phyloP scores from a whole-genome alignment of 2,329 filamentous ascomycete species.

The Ascochyta koolunga region DNA sequence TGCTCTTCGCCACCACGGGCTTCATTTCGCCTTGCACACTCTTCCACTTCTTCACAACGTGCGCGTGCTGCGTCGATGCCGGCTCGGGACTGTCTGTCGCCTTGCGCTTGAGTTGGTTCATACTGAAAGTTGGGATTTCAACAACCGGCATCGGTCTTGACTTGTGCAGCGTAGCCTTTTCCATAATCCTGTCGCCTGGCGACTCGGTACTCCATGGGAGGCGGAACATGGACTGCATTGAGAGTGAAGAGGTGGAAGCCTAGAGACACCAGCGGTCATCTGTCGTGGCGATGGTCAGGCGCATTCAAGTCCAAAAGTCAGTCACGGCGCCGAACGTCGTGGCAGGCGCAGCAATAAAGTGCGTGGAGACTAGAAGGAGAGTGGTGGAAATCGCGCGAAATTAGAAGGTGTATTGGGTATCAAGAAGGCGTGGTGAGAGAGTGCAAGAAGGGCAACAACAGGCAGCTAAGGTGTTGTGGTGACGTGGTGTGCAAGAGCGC shows the following conservation, averaged over 20 bases:
- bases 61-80: slow-evolving; percentile 36
- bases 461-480: slow-evolving; percentile 39
- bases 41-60: slow-evolving; percentile 50
- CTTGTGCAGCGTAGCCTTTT: slow-evolving; percentile 50
- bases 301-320: slow-evolving; percentile 39
- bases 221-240: slow-evolving; percentile 59
- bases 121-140: slow-evolving; percentile 50
- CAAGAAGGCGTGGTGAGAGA: slow-evolving; percentile 40
- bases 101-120: slow-evolving; percentile 65
- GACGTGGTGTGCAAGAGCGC: slow-evolving; percentile 37
- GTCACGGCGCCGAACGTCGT: slow-evolving; percentile 41
- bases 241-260: slow-evolving; percentile 43
- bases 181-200: slow-evolving; percentile 51
- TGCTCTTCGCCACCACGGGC: slow-evolving; percentile 23
- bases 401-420: slow-evolving; percentile 42
- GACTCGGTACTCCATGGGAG: slow-evolving; percentile 56
- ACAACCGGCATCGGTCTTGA: slow-evolving; percentile 53
- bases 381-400: slow-evolving; percentile 27
- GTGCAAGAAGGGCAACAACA: slow-evolving; percentile 42
- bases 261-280: slow-evolving; percentile 48
- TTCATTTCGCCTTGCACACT: slow-evolving; percentile 42
- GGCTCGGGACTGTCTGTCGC: slow-evolving; percentile 57
- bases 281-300: slow-evolving; percentile 42
- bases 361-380: slow-evolving; percentile 21
- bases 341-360: slow-evolving; percentile 26